Base-by-base conservation (phyloP, 257 asterid species). In the Perilla frutescens region DNA sequence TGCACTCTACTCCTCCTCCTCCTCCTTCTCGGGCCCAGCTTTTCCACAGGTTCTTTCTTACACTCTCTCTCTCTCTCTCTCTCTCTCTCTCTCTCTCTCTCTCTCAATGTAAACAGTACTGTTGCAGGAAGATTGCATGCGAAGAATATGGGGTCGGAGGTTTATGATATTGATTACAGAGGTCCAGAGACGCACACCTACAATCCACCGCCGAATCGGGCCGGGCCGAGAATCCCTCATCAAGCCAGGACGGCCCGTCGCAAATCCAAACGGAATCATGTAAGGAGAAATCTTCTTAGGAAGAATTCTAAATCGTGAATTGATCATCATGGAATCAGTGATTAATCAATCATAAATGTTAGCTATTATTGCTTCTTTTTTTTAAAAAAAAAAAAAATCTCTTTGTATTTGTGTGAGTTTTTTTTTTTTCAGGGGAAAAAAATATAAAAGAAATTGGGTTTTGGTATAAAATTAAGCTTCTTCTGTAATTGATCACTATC, bases 131-230 rank as follows among this genome's bases (percentile, higher is more conserved):
- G 72, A 43, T 37, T 77, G 82, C 75, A 71, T 58, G 84, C 43
- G 71, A 71, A 66, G 74, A 79, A 74, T 2, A 55, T 72, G 77
- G 83, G 78, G 31, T 66, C 86, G 9, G 84, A 74, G 9, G 20
- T 82, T 6, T 86, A 86, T 61, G 86, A 82, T 0, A 84, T 86
- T 68, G 91, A 84, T 62, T 86, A 82, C 67, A 77, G 84, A 79
- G 88, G 90, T 1, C 88, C 89, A 44, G 89, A 84, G 71, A 83
- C 91, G n/a, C 91, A 84, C 74, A 70, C 84, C 0, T 70, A 80
- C 26, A 43, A 63, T 45, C 84, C 89, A 34, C 86, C 89, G 47
- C 89, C 89, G 5, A 82, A 64, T 61, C 81, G 84, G 81, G 82
- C 79, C 66, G 80, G 72, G 65, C 87, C 81, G 39, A 70, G 51